Percentiles rank a stretch among this genome's conserved stretches.
Conservation (phyloP, 208 protist genomes). For the Leishmania braziliensis region DNA sequence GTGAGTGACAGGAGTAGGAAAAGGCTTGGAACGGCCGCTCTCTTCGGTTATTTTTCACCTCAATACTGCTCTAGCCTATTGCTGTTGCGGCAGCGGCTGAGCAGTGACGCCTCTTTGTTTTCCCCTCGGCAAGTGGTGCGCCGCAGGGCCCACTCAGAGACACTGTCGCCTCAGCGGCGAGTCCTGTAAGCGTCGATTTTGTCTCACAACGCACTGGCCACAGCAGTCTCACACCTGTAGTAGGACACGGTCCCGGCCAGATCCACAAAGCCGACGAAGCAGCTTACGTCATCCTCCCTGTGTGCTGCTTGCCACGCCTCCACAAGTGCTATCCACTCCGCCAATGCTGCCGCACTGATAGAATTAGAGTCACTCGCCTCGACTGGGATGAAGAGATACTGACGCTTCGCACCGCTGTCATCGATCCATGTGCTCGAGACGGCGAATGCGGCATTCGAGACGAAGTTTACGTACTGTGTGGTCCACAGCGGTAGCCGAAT, state of each 20-base stretch:
- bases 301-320: not conserved
- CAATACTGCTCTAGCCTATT: not conserved
- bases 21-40: not conserved
- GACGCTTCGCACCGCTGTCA: not conserved
- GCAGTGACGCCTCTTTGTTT: not conserved
- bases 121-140: not conserved
- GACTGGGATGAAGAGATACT: conserved; percentile 41
- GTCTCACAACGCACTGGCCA: not conserved
- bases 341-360: not conserved
- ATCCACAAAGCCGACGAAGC: conserved; percentile 66
- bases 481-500: conserved; percentile 48
- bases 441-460: conserved; percentile 5
- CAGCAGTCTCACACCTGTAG: conserved; percentile 43
- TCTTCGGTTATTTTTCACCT: not conserved
- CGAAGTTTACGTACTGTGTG: conserved; percentile 15
- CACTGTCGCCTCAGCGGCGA: not conserved
- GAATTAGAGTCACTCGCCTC: conserved; percentile 11
- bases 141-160: not conserved
- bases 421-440: conserved; percentile 17
- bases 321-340: conserved; percentile 10
- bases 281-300: not conserved
- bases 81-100: not conserved
- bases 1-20: not conserved
- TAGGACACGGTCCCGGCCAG: conserved; percentile 54
- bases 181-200: not conserved